Evolutionary conservation across 1,284 basidiomycete species (phyloP).

Genomic region (Microbotryum saponariae): DNA sequence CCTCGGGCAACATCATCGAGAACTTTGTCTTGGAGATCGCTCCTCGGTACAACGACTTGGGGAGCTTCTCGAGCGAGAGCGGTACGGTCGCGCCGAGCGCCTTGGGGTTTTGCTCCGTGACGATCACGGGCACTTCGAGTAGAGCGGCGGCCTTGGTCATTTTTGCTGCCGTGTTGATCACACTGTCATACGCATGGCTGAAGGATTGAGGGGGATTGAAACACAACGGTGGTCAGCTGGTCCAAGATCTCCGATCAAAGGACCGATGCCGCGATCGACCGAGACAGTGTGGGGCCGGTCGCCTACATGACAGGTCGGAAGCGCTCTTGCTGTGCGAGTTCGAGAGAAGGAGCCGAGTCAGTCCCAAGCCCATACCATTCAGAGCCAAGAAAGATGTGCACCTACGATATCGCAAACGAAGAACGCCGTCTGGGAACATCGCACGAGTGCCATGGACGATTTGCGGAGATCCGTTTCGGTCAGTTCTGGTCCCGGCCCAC

Average conservation of each 20-base stretch:
- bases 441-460: neutral
- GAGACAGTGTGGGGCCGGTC: neutral
- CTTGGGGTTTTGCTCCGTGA: constrained; percentile 75
- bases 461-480: too few species aligned
- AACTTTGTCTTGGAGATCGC: constrained; percentile 48
- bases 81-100: constrained; percentile 65
- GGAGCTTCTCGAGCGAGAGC: constrained; percentile 55
- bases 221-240: constrained; percentile 49
- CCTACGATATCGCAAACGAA: constrained; percentile 58
- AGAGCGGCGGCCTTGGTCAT: constrained; percentile 44
- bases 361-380: neutral
- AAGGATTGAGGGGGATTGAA: constrained; percentile 41
- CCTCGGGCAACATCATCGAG: constrained; percentile 69
- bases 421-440: constrained; percentile 49
- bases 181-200: constrained; percentile 56
- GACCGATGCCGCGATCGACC: neutral
- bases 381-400: neutral
- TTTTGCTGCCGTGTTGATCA: constrained; percentile 61
- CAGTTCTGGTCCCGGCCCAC: too few species aligned
- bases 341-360: too few species aligned
- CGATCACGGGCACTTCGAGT: constrained; percentile 61
- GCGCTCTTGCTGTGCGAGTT: constrained; percentile 27
- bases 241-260: neutral
- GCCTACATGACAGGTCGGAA: constrained; percentile 28
- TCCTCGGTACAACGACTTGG: constrained; percentile 51